A percentile compares a stretch with the other conserved stretches of the same genome.
Conservation (phyloP, 2,329 filamentous ascomycete species). For the Talaromyces sp. region DNA sequence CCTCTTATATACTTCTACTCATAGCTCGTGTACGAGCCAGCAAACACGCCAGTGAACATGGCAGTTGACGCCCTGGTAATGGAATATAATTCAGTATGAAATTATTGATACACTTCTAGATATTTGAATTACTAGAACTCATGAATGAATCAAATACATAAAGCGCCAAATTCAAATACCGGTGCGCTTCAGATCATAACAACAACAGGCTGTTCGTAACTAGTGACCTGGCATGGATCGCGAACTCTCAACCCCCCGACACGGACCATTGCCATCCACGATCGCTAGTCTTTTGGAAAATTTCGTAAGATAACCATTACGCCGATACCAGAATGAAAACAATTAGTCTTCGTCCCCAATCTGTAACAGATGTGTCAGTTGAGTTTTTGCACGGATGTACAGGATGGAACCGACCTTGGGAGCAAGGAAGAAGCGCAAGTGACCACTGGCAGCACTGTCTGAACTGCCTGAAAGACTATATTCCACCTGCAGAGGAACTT, state of each 20-base stretch:
- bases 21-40: too few species aligned
- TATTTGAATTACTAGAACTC: background rate
- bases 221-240: background rate
- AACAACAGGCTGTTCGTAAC: background rate
- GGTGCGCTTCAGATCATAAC: conserved; percentile 1
- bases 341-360: conserved; percentile 55
- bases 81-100: background rate
- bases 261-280: background rate
- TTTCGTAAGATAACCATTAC: conserved; percentile 10
- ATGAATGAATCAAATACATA: background rate
- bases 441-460: conserved; percentile 59
- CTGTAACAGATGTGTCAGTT: conserved; percentile 37
- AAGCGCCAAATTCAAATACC: background rate
- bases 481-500: conserved; percentile 93
- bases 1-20: too few species aligned
- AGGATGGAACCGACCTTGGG: conserved; percentile 67
- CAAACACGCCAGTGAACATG: too few species aligned
- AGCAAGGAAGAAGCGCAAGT: conserved; percentile 93
- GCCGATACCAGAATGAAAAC: conserved; percentile 13
- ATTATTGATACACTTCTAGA: background rate
- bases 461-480: conserved; percentile 55
- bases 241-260: background rate
- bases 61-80: background rate
- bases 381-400: background rate
- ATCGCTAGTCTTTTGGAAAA: conserved; percentile 2